phyloP scores from a whole-genome alignment of 805 yeast genomes.

The Yamadazyma sp. region DNA sequence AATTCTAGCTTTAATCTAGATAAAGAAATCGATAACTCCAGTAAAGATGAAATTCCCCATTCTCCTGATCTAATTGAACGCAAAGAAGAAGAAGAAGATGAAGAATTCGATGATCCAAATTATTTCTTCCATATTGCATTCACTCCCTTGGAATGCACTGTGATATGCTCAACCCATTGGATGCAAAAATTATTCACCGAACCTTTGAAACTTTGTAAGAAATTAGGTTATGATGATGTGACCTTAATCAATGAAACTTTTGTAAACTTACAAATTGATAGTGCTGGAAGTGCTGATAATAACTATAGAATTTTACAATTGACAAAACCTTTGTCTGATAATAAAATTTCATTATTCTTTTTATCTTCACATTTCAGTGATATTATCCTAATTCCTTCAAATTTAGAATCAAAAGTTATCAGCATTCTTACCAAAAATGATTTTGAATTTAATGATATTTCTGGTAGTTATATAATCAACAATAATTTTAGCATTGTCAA shows the following conservation, averaged over 20 bases:
- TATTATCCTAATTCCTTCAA: conserved; percentile 55
- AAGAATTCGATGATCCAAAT: neutral
- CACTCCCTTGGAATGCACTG: conserved; percentile 60
- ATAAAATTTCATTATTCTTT: conserved; percentile 58
- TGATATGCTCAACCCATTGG: conserved; percentile 47
- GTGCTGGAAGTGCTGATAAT: conserved; percentile 51
- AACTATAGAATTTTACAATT: conserved; percentile 50
- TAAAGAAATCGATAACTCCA: conserved; percentile 26
- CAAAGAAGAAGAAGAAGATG: conserved; percentile 1
- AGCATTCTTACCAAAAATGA: conserved; percentile 40
- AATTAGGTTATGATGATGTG: conserved; percentile 32
- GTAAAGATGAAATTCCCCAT: conserved; percentile 15
- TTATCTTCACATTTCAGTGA: conserved; percentile 63
- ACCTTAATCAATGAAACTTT: conserved; percentile 43
- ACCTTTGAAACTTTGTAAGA: conserved; percentile 32
- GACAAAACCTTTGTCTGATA: conserved; percentile 56
- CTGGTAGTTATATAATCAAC: conserved; percentile 38
- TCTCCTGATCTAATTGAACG: conserved; percentile 4
- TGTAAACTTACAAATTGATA: conserved; percentile 55
- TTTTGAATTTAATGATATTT: conserved; percentile 43
- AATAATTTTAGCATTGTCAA: neutral
- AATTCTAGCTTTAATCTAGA: conserved; percentile 10
- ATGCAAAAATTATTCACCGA: conserved; percentile 37
- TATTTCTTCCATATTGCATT: conserved; percentile 57
- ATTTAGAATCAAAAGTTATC: conserved; percentile 43